Evolutionary conservation across 495 filamentous ascomycete genomes (phyloP).

Genomic region (Paragyromitra xinjiangensis): DNA sequence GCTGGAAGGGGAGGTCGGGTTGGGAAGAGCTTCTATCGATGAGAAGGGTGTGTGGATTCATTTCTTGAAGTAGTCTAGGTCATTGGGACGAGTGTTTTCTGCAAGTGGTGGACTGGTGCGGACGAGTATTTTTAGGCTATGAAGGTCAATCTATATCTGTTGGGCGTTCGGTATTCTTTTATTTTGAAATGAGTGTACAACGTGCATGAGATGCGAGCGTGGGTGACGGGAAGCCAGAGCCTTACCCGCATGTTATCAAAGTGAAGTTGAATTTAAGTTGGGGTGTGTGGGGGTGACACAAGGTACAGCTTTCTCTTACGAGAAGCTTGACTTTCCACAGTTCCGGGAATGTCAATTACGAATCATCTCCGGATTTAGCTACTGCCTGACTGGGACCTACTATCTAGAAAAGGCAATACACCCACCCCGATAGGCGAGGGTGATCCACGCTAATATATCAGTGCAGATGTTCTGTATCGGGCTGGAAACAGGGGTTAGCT

Average conservation of each 20-base stretch:
- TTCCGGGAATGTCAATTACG: neutral
- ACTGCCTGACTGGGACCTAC: too few relatives aligned
- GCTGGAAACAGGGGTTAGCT: too few relatives aligned
- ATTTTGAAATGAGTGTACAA: neutral
- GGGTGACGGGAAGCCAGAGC: neutral
- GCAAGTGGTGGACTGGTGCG: neutral
- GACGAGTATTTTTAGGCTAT: neutral
- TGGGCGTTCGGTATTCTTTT: neutral
- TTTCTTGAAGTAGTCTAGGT: slow-evolving; percentile 50
- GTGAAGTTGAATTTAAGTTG: neutral
- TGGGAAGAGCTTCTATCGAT: slow-evolving; percentile 51
- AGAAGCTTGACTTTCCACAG: neutral
- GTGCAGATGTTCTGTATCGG: too few relatives aligned
- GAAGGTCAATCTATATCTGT: neutral
- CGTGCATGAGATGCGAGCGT: neutral
- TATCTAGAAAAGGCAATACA: too few relatives aligned
- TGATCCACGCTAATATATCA: too few relatives aligned
- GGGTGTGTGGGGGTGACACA: neutral
- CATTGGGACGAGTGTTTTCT: neutral
- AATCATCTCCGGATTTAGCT: neutral
- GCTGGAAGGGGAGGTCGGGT: slow-evolving; percentile 47
- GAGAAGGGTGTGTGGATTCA: slow-evolving; percentile 57
- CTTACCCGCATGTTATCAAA: too few relatives aligned
- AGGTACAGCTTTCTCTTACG: neutral
- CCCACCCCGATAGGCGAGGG: too few relatives aligned